These are phyloP conservation scores for Quercus cerris DNA, from an alignment of 306 rosid species.

Conservation along the genomic window DNA sequence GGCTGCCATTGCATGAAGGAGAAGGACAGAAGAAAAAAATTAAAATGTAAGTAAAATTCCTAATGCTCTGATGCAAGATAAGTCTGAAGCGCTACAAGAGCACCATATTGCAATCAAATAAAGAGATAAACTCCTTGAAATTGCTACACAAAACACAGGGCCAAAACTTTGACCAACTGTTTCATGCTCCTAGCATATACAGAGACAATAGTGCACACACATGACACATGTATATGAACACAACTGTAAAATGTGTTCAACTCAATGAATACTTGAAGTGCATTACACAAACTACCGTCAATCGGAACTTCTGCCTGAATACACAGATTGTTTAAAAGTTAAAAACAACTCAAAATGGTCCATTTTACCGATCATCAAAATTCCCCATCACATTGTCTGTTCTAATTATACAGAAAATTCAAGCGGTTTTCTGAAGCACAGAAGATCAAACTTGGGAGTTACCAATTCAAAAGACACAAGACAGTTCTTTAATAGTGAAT, in stretches of 20 bases:
- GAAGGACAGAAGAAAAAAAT: neutral
- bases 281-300: neutral
- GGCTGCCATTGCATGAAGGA: constrained; percentile 46
- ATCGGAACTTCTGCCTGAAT: neutral
- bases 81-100: constrained; percentile 8
- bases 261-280: neutral
- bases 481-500: neutral
- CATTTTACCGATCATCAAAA: neutral
- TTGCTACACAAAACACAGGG: neutral
- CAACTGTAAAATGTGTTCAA: neutral
- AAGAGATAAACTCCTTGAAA: constrained; percentile 6
- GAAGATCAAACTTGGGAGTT: neutral
- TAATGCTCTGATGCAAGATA: constrained; percentile 6
- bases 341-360: neutral
- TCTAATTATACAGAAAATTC: neutral
- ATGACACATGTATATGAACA: neutral
- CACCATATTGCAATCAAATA: neutral
- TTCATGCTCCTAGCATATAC: neutral
- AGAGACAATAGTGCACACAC: neutral
- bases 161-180: neutral
- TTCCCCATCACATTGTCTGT: neutral
- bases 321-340: neutral
- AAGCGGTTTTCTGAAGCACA: neutral
- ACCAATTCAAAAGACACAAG: neutral
- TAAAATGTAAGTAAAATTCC: constrained; percentile 21